Conservation (phyloP, 495 filamentous ascomycete genomes). For the Tetracladium setigerum region DNA sequence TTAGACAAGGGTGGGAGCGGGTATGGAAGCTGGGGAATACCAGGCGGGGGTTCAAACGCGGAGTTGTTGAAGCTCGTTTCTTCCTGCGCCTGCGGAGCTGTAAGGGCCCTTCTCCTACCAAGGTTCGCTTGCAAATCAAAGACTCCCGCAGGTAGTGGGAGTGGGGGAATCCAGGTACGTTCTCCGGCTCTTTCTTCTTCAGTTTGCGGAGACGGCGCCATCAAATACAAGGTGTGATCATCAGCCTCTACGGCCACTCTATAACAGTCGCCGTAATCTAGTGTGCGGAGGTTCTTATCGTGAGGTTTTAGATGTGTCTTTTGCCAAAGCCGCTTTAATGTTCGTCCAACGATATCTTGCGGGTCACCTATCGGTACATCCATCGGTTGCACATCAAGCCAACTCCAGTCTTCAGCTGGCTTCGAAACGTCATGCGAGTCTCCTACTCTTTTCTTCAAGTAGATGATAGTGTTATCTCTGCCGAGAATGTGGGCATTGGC, state of each 20-base stretch:
- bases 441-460: background rate
- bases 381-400: too few relatives aligned
- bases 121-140: too few relatives aligned
- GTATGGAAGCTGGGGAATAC: too few relatives aligned
- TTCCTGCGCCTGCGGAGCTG: background rate
- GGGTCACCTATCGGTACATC: too few relatives aligned
- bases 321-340: too few relatives aligned
- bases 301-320: background rate
- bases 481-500: background rate
- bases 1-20: too few relatives aligned
- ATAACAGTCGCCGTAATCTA: background rate
- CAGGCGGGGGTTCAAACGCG: background rate
- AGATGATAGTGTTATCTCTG: background rate
- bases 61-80: background rate
- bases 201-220: background rate
- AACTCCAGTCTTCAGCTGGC: background rate
- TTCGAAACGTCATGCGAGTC: background rate
- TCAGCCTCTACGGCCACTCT: background rate
- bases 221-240: background rate
- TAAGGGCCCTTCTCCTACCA: background rate
- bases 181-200: background rate
- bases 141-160: too few relatives aligned
- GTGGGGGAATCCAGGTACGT: background rate
- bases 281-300: background rate
- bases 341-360: too few relatives aligned